These are phyloP conservation scores for Paecilomyces fulvus DNA, from an alignment of 2,329 filamentous ascomycete species.

Conservation along the genomic window DNA sequence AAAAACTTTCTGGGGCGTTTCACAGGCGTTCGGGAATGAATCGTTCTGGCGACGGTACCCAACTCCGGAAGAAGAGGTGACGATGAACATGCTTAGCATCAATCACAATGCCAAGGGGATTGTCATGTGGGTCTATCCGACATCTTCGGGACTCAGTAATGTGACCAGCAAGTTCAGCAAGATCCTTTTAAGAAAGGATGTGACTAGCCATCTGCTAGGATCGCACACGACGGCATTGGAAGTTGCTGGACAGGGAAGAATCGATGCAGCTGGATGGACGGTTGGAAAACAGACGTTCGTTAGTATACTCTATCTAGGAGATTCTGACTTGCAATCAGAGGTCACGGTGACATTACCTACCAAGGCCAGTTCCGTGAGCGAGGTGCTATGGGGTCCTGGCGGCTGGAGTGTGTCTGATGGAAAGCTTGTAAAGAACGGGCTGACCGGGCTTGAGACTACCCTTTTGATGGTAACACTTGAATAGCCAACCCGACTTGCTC, in stretches of 20 bases:
- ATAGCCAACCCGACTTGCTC: background rate
- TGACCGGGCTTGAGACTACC: background rate
- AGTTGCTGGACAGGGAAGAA: constrained; percentile 12
- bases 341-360: constrained; percentile 8
- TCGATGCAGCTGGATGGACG: constrained; percentile 39
- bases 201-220: constrained; percentile 32
- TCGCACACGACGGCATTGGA: constrained; percentile 17
- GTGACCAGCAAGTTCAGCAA: constrained; percentile 32
- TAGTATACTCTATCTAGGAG: constrained; percentile 30
- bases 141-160: constrained; percentile 21
- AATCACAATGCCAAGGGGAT: constrained; percentile 45
- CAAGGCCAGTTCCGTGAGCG: background rate
- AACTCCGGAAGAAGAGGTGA: constrained; percentile 37
- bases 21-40: constrained; percentile 42
- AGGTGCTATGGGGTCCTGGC: background rate
- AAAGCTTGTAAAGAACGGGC: background rate
- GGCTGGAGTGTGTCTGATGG: background rate
- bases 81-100: constrained; percentile 40
- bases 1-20: constrained; percentile 43
- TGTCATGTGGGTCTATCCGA: constrained; percentile 43
- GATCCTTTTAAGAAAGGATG: constrained; percentile 25
- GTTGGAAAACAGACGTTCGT: constrained; percentile 27
- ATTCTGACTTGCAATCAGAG: constrained; percentile 8
- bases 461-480: background rate
- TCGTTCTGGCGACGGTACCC: constrained; percentile 42